Evolutionary conservation across 2,329 filamentous ascomycete species (phyloP), one percentile per base, ranked within the genome.

Genomic region (Ophiostoma perfectum): DNA sequence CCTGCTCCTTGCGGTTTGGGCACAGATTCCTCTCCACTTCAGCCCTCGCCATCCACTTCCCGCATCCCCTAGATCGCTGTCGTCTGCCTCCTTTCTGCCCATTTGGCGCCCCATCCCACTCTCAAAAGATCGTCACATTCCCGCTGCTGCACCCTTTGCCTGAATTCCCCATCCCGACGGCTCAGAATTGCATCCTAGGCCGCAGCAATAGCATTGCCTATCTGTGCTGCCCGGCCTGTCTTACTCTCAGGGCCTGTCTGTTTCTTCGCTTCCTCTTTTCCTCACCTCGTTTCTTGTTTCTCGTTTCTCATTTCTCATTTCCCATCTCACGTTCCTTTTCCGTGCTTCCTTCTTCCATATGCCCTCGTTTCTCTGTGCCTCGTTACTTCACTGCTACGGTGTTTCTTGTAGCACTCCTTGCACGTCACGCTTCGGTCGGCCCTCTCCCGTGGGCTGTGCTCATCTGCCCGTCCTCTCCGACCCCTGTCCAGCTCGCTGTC

Each of bases 101-200:
- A 55, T 27, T 55, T 55, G 49, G 49, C 12, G 49, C 7, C 8
- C 27, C 49, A n/a, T 14, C 49, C 49, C 49, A 27, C 14, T 27
- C 27, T 55, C 49, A 55, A 55, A 55, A 55, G 49, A 55, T 55
- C 49, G 49, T 55, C 49, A 55, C 49, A 27, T 55, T 55, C 49
- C 49, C 49, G 49, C 7, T 7, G 49, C 18, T 11, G 12, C 49
- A 52, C 16, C 16, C 47, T 52, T 52, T 52, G 18, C 18, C 47
- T 55, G 8, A 27, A 27, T 9, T 55, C 49, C 27, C 49, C 49
- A 55, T 55, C 49, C 18, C 27, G n/a, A 18, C 49, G 18, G 7
- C 18, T 55, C 49, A 9, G 18, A 55, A 55, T 11, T 11, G 49
- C 49, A 55, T 55, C n/a, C n/a, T 18, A 55, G n/a, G n/a, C 14